Evolutionary conservation across 441 rosid genomes (phyloP).

Genomic region (Gossypium trilobum): DNA sequence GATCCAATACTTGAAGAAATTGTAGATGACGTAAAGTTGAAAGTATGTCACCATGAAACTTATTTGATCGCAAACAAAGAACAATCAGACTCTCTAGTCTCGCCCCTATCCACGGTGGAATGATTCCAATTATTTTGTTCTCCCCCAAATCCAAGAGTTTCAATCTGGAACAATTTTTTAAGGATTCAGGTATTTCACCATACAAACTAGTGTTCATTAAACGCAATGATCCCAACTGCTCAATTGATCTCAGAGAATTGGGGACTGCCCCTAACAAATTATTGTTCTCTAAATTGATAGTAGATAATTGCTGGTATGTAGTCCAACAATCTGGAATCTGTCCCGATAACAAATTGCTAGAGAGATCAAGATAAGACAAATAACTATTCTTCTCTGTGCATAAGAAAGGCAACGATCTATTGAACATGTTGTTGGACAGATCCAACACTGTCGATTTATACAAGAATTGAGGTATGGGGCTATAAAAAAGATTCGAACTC

Average conservation of each 20-base stretch:
- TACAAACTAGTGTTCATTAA: conserved; percentile 19
- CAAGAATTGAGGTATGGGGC: neutral
- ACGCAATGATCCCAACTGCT: neutral
- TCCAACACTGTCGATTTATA: neutral
- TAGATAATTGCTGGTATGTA: neutral
- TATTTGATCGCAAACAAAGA: too few species aligned
- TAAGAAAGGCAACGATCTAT: neutral
- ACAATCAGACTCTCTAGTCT: too few species aligned
- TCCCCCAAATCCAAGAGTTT: conserved; percentile 17
- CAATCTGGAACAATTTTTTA: conserved; percentile 14
- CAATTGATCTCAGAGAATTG: neutral
- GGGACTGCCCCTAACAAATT: conserved; percentile 11
- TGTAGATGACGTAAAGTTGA: too few species aligned
- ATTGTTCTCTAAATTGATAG: conserved; percentile 17
- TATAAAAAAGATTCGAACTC: neutral
- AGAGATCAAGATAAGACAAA: conserved; percentile 7
- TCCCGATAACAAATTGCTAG: conserved; percentile 11
- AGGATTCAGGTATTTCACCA: conserved; percentile 24
- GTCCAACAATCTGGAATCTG: conserved; percentile 20
- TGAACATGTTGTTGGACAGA: neutral
- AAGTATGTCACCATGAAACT: too few species aligned
- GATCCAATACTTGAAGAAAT: too few species aligned
- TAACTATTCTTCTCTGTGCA: neutral
- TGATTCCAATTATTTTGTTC: conserved; percentile 19
- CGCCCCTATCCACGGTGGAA: neutral